These are phyloP conservation scores for Pugionium cornutum DNA, from an alignment of 345 rosid species.

Conservation along the genomic window DNA sequence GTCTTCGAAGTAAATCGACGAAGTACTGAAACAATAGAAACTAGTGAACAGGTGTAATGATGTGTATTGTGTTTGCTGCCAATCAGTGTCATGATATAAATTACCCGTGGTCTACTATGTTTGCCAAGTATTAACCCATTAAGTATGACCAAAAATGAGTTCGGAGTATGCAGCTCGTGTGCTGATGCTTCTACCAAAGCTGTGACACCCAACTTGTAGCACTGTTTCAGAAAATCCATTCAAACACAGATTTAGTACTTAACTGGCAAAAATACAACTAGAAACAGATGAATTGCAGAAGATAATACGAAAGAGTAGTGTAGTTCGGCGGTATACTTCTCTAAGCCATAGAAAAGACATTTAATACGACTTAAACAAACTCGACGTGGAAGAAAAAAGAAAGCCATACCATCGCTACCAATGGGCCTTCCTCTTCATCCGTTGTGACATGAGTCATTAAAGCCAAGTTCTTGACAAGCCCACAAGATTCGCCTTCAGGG, in stretches of 20 bases:
- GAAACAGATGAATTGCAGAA: slow-evolving; percentile 12
- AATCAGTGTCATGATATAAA: slow-evolving; percentile 15
- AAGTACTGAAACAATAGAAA: slow-evolving; percentile 52
- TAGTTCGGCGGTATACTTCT: slow-evolving; percentile 10
- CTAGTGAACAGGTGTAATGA: slow-evolving; percentile 15
- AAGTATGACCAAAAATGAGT: slow-evolving; percentile 75
- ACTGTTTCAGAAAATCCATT: slow-evolving; percentile 49
- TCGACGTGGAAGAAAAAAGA: neutral
- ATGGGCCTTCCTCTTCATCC: slow-evolving; percentile 87
- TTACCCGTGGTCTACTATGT: slow-evolving; percentile 91
- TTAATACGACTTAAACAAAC: slow-evolving; percentile 9
- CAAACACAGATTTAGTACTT: slow-evolving; percentile 2
- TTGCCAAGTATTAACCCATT: slow-evolving; percentile 95
- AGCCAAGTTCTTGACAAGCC: slow-evolving; percentile 95
- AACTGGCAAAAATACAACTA: neutral
- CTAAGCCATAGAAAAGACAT: slow-evolving; percentile 5
- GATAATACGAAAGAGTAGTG: neutral
- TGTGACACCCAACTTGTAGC: slow-evolving; percentile 82
- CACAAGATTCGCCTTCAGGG: slow-evolving; percentile 97
- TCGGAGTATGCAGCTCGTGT: slow-evolving; percentile 84
- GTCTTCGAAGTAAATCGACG: slow-evolving; percentile 65
- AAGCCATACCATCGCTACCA: slow-evolving; percentile 67
- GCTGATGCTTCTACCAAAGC: slow-evolving; percentile 78
- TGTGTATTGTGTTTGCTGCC: slow-evolving; percentile 7
- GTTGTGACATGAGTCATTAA: slow-evolving; percentile 98